Base-by-base conservation (phyloP, 1,284 basidiomycete genomes). In the Papiliotrema laurentii region DNA sequence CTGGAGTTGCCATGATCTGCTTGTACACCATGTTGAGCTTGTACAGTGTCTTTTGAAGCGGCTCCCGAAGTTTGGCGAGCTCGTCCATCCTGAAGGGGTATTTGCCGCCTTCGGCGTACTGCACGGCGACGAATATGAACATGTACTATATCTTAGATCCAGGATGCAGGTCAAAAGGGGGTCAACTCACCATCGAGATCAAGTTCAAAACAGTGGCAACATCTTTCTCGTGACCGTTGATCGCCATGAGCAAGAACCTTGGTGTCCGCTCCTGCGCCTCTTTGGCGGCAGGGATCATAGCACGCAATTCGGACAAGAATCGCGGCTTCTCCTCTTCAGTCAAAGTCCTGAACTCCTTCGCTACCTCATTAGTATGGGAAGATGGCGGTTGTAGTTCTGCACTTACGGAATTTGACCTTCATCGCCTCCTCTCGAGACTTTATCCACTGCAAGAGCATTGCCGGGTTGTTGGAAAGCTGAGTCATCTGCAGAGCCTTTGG, bases 251-350 rank as follows among this genome's bases (percentile, higher is more conserved):
- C 24, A 51, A 30, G 28, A 54, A 55, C 16, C 41, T 45, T 16
- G 58, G 55, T 34, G 45, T 51, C 28, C 49, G 49, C 13, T 50
- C 47, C 45, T 57, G 52, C 16, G 55, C 58, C 28, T 54, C 55
- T 34, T 30, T 44, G 10, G 58, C 58, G 10, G 43, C 31, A 9
- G 38, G 51, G 4, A 46, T 14, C 31, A 53, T 38, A n/a, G 28
- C 33, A 5, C 45, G 55, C 18, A 54, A 26, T n/a, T 60, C 54
- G 18, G 36, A 30, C 14, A 56, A 25, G 13, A 52, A 25, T 11
- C 45, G 43, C 7, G 47, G 44, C 27, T 44, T 47, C 14, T 52
- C 45, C 9, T 49, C 44, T 18, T 56, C 50, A 5, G 50, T 18
- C 21, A 50, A 21, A 26, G 9, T 21, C 34, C 27, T 19, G n/a